Conservation (phyloP, 495 filamentous ascomycete species). For the Margaritispora aquatica region DNA sequence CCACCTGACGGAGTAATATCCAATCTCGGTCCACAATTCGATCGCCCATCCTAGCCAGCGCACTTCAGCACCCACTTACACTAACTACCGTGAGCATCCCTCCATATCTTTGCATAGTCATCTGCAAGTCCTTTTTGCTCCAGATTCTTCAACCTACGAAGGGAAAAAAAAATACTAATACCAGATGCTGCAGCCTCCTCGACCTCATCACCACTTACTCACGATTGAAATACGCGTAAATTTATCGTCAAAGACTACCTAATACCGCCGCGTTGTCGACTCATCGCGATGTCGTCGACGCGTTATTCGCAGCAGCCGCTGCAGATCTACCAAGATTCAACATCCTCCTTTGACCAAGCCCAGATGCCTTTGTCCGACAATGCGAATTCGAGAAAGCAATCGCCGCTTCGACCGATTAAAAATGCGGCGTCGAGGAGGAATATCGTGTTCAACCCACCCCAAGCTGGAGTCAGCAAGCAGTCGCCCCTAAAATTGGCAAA, state of each 20-base stretch:
- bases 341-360: slow-evolving; percentile 42
- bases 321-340: slow-evolving; percentile 59
- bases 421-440: slow-evolving; percentile 39
- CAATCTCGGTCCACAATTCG: slow-evolving; percentile 23
- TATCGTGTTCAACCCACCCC: slow-evolving; percentile 50
- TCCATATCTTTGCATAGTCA: slow-evolving; percentile 6
- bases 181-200: slow-evolving; percentile 7
- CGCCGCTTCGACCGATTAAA: slow-evolving; percentile 43
- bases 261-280: slow-evolving; percentile 13
- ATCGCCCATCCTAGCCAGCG: slow-evolving; percentile 19
- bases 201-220: not conserved
- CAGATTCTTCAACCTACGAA: slow-evolving; percentile 1
- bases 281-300: slow-evolving; percentile 58
- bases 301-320: slow-evolving; percentile 51
- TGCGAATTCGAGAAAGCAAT: slow-evolving; percentile 32
- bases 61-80: slow-evolving; percentile 14
- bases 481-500: slow-evolving; percentile 50
- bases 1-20: slow-evolving; percentile 22
- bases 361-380: slow-evolving; percentile 35
- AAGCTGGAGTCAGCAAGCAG: slow-evolving; percentile 39
- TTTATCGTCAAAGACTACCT: not conserved
- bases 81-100: slow-evolving; percentile 19
- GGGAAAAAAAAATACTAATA: slow-evolving; percentile 15
- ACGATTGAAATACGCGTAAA: slow-evolving; percentile 12
- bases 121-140: slow-evolving; percentile 4